Percentiles rank a stretch among this genome's conserved stretches.
Conservation (phyloP, 495 filamentous ascomycete genomes). For the Penicillium coprophilum region DNA sequence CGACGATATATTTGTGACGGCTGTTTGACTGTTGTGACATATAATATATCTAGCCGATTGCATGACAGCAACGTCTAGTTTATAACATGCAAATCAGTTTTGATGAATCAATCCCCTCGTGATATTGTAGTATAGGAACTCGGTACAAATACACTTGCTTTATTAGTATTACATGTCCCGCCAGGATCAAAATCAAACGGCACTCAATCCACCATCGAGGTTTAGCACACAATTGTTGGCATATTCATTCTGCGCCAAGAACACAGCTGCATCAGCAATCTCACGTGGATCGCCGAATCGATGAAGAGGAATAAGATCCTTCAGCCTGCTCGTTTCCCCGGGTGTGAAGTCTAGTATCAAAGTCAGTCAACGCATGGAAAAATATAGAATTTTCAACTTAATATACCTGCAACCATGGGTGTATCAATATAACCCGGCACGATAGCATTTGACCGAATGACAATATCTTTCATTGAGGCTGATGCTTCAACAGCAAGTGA, state of each 20-base stretch:
- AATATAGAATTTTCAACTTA: not conserved
- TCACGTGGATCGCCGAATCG: conserved; percentile 68
- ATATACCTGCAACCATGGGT: conserved; percentile 69
- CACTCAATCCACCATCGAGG: conserved; percentile 81
- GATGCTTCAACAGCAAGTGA: conserved; percentile 64
- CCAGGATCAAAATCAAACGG: conserved; percentile 39
- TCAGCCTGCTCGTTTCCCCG: conserved; percentile 33
- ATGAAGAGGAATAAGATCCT: conserved; percentile 59
- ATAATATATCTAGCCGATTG: no score
- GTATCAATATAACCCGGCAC: conserved; percentile 83
- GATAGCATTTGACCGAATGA: conserved; percentile 74
- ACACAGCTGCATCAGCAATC: conserved; percentile 77
- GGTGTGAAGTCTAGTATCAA: conserved; percentile 36
- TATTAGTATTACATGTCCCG: not conserved
- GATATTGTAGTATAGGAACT: not conserved
- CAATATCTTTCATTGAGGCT: conserved; percentile 33
- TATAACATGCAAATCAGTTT: not conserved
- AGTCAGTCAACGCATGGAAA: not conserved
- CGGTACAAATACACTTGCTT: not conserved
- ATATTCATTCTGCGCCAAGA: conserved; percentile 75
- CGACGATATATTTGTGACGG: not conserved
- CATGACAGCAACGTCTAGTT: no score
- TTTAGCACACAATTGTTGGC: conserved; percentile 83
- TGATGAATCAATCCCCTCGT: not conserved
- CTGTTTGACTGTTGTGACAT: not conserved